Evolutionary conservation across 2,329 filamentous ascomycete genomes (phyloP).

Genomic region (Samsoniella hepiali): DNA sequence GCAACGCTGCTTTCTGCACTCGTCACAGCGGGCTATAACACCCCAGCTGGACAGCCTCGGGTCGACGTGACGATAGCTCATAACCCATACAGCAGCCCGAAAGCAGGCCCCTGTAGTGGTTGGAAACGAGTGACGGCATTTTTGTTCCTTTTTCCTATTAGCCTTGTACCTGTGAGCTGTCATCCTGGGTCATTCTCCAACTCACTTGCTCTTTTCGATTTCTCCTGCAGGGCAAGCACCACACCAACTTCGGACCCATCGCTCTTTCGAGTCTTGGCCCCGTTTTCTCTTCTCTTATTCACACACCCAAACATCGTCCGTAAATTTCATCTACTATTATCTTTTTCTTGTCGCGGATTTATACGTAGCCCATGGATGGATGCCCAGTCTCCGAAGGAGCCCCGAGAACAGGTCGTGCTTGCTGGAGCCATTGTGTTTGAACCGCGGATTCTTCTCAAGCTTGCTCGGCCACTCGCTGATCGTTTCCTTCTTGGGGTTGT

Average conservation of each 20-base stretch:
- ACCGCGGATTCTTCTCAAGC: background rate
- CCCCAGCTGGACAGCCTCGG: background rate
- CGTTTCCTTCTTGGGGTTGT: no score
- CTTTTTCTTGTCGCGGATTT: background rate
- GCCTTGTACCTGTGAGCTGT: background rate
- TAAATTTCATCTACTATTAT: background rate
- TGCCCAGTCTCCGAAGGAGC: background rate
- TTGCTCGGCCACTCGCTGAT: no score
- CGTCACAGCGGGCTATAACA: background rate
- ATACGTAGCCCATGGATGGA: background rate
- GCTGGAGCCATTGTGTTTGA: background rate
- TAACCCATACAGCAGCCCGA: background rate
- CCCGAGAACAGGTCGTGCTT: background rate
- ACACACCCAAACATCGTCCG: background rate
- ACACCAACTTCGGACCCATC: background rate
- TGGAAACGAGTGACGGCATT: background rate
- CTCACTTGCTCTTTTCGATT: constrained; percentile 8
- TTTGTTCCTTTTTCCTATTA: background rate
- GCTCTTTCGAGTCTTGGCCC: background rate
- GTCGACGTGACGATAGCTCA: background rate
- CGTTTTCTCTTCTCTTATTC: background rate
- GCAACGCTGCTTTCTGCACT: background rate
- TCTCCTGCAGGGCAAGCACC: background rate
- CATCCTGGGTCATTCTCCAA: background rate
- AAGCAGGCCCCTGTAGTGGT: background rate